Evolutionary conservation across 805 yeast species (phyloP), one percentile per base, ranked within the genome.

Genomic region (Saturnispora dispora): DNA sequence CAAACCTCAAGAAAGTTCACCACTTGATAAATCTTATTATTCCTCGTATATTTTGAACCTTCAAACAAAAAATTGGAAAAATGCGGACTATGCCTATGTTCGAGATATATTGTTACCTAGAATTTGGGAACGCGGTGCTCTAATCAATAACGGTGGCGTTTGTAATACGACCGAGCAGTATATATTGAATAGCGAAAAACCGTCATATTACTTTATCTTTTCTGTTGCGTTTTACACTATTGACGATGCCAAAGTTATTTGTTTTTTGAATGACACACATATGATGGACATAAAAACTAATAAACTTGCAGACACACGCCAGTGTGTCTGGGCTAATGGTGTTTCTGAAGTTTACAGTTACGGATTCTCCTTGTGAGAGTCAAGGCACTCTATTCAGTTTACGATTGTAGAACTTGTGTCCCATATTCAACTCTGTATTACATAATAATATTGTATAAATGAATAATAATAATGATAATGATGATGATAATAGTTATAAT

Each of bases 41-140:
- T 48, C 45, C 5, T 45, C 54, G 23, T 52, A 41, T 35, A 42
- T 58, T 25, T 45, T 63, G 18, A 56, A 63, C 50, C 45, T 62
- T 8, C 35, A 37, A 15, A 61, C 60, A 2, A 56, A 53, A 27
- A 56, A 56, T 33, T 63, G 66, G 66, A 48, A 44, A 18, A 43
- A 45, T 23, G 51, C 54, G 22, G 50, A 55, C 32, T 53, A 58
- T 23, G 43, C 39, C n/a, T 40, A 45, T 32, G 42, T 47, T 28
- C 23, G 27, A 25, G 35, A 36, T 23, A 10, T 22, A n/a, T 5
- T 22, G 4, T 2, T 48, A 13, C 4, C 42, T 22, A 25, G 33
- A 30, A 8, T 17, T 10, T 46, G 49, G 52, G 15, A n/a, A 13
- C 15, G 13, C 4, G 37, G 41, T 41, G 41, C 44, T 15, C n/a